These are phyloP conservation scores for Fusarium sp. DNA, from an alignment of 2,329 filamentous ascomycete genomes.

Conservation along the genomic window DNA sequence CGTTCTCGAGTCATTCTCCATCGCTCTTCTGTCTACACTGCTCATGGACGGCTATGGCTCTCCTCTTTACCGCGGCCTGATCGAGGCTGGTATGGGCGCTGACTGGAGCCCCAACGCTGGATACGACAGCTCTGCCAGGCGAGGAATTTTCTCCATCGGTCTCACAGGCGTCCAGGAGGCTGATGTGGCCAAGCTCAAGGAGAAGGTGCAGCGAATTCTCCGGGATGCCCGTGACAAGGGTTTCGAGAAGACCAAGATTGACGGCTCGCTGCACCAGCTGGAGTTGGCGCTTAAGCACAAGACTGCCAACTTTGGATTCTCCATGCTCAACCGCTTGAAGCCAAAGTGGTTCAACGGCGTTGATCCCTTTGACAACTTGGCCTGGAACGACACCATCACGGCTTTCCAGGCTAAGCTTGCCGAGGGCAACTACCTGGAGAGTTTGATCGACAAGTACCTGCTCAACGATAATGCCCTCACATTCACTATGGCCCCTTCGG, in stretches of 20 bases:
- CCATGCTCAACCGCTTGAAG: constrained; percentile 87
- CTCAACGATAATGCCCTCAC: constrained; percentile 87
- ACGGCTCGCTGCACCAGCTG: constrained; percentile 92
- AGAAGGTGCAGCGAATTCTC: constrained; percentile 79
- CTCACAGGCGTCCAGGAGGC: constrained; percentile 88
- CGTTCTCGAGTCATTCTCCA: constrained; percentile 87
- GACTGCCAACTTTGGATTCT: constrained; percentile 94
- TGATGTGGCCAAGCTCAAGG: constrained; percentile 82
- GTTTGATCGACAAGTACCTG: constrained; percentile 88
- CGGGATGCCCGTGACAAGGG: constrained; percentile 77
- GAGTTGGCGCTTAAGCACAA: constrained; percentile 97
- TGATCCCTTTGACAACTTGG: constrained; percentile 89
- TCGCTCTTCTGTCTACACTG: constrained; percentile 84
- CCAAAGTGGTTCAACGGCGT: constrained; percentile 96
- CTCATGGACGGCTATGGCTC: constrained; percentile 96
- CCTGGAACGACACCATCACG: constrained; percentile 90
- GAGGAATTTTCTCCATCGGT: constrained; percentile 89
- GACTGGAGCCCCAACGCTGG: constrained; percentile 97
- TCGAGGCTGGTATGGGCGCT: constrained; percentile 89
- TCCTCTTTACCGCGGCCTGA: constrained; percentile 87
- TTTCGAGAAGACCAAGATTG: constrained; percentile 90
- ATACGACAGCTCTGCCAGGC: constrained; percentile 82
- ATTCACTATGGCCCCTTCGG: constrained; percentile 93
- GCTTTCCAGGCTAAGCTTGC: constrained; percentile 84
- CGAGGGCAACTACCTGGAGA: constrained; percentile 83